Evolutionary conservation across 192 early-diverging fungal genomes (phyloP).

Genomic region (Umbelopsis sp.): DNA sequence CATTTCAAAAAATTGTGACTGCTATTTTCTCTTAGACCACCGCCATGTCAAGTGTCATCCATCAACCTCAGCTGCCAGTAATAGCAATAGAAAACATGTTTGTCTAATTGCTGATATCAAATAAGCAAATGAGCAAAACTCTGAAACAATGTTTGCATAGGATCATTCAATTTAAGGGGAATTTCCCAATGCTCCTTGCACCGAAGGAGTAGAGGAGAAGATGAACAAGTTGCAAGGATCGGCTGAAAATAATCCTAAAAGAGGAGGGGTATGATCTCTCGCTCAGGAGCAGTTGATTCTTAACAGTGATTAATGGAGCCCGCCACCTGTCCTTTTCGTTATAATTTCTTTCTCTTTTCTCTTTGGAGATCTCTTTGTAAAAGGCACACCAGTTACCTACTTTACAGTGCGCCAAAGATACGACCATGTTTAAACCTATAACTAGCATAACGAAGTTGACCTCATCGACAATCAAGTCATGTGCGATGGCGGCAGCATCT

Average conservation of each 20-base stretch:
- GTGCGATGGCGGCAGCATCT: conserved; percentile 12
- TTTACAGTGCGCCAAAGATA: not conserved
- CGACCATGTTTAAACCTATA: conserved; percentile 26
- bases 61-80: too few relatives aligned
- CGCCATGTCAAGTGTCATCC: too few relatives aligned
- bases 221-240: not conserved
- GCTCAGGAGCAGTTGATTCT: conserved; percentile 1
- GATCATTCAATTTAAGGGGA: not conserved
- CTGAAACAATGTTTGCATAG: too few relatives aligned
- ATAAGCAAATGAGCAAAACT: too few relatives aligned
- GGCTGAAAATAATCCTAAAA: not conserved
- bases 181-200: not conserved
- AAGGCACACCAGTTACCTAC: not conserved
- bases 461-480: conserved; percentile 20
- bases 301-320: not conserved
- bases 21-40: not conserved
- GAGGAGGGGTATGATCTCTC: conserved; percentile 4
- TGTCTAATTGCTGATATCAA: not conserved
- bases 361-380: not conserved
- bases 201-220: conserved; percentile 7
- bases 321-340: not conserved
- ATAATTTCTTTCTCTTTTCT: not conserved
- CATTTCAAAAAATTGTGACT: conserved; percentile 18
- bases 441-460: conserved; percentile 21
- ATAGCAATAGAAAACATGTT: not conserved